Evolutionary conservation across 805 yeast genomes (phyloP), one percentile per base, ranked within the genome.

Genomic region (Yarrowia sp.): DNA sequence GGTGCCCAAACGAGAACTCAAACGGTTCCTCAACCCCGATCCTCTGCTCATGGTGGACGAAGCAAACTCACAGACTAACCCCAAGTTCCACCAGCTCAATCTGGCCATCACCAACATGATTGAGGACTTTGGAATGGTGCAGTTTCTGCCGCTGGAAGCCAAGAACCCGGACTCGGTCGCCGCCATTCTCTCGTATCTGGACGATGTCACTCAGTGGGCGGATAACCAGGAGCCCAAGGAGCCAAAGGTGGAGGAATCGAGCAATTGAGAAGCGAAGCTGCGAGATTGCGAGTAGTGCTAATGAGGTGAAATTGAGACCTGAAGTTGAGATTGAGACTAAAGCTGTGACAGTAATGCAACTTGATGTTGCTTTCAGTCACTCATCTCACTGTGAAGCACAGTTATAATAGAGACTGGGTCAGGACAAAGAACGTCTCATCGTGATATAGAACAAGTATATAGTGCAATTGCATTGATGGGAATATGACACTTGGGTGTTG

Each of bases 71-170:
- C 81, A 79, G 50, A 79, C 85, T 61, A 86, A 86, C 72, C 87
- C 88, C 52, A 88, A 84, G 73, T 94, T 87, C 74, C 84, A 87
- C 44, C 85, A 82, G 70, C 82, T 95, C 69, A 94, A 92, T 76
- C 84, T 85, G 72, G 84, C 93, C 15, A 92, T 95, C 72, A 97
- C 98, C 0, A 87, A 89, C 70, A 81, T 95, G 72, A 96, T 93
- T 42, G 98, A 95, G 75, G 99, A 95, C 74, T 95, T 95, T 76
- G 99, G 99, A 8, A 95, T 95, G 99, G 98, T 95, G 2, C 98
- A 95, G 76, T 95, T 92, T 75, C 79, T 95, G 71, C 98, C 99
- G 0, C 82, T 95, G 70, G 96, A 92, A 74, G 86, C 91, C 10
- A 89, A 87, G 55, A 84, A 86, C 69, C 87, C 92, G 58, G 91